Conservation (phyloP, 106 monocot genomes). For the Xerophyta viscosa region DNA sequence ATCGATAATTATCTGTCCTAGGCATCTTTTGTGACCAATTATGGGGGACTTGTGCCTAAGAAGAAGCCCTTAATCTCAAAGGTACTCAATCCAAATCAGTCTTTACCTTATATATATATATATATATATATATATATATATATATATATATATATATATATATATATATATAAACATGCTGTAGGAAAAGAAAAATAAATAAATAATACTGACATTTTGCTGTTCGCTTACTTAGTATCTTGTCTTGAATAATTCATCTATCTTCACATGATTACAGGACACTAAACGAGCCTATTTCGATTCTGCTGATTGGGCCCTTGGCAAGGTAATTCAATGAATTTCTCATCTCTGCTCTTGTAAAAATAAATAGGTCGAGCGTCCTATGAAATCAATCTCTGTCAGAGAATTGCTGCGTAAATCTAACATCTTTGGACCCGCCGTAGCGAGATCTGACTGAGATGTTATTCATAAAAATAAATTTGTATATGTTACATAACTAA, state of each 20-base stretch:
- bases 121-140: neutral
- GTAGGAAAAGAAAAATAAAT: neutral
- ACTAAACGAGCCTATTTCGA: slow-evolving; percentile 62
- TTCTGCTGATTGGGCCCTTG: slow-evolving; percentile 79
- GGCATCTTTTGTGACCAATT: slow-evolving; percentile 48
- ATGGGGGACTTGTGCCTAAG: slow-evolving; percentile 81
- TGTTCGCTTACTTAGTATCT: neutral
- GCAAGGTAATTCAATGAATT: slow-evolving; percentile 30
- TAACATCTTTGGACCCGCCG: too few relatives aligned
- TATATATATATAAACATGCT: neutral
- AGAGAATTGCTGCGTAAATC: too few relatives aligned
- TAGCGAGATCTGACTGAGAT: too few relatives aligned
- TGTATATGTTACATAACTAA: too few relatives aligned
- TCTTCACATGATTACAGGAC: slow-evolving; percentile 28
- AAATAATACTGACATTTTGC: neutral
- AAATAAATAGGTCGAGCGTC: too few relatives aligned
- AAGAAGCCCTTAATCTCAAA: slow-evolving; percentile 89
- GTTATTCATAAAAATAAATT: too few relatives aligned
- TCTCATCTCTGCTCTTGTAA: too few relatives aligned
- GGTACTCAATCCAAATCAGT: slow-evolving; percentile 24
- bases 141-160: neutral
- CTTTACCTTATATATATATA: neutral
- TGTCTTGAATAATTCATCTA: neutral
- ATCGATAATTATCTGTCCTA: neutral
- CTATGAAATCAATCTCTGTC: too few relatives aligned